Conservation (phyloP, 345 rosid genomes). For the Conringia planisiliqua region DNA sequence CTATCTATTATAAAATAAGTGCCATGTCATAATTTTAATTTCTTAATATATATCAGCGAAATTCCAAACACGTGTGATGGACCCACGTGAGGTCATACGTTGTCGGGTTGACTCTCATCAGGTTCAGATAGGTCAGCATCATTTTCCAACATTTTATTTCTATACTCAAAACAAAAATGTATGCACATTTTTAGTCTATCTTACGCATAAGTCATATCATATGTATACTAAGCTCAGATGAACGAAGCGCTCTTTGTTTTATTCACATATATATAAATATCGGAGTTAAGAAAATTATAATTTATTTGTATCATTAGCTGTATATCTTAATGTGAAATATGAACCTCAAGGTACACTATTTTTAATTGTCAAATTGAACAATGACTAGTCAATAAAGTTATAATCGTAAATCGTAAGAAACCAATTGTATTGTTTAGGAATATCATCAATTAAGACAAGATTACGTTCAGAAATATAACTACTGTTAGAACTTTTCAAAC, state of each 20-base stretch:
- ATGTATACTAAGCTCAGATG: background rate
- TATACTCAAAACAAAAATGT: background rate
- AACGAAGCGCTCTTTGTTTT: conserved; percentile 2
- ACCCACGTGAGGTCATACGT: conserved; percentile 24
- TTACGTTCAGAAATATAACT: background rate
- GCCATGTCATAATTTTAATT: background rate
- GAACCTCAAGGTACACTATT: background rate
- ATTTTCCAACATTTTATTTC: conserved; percentile 33
- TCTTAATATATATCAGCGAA: background rate
- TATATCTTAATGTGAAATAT: background rate
- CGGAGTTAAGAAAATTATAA: background rate
- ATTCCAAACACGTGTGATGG: conserved; percentile 30
- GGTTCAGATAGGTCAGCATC: conserved; percentile 29
- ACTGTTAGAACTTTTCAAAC: background rate
- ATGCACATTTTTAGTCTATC: background rate
- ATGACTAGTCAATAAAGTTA: background rate
- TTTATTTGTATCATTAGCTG: conserved; percentile 3
- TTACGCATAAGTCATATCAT: background rate
- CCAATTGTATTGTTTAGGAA: background rate
- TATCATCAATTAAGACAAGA: background rate
- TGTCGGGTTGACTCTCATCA: conserved; percentile 35
- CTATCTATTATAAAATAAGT: background rate
- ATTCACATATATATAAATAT: background rate
- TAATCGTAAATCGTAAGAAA: background rate
- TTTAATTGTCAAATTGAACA: background rate